Base-by-base conservation (phyloP, 2,329 filamentous ascomycete species). In the Fusarium pilosicola region DNA sequence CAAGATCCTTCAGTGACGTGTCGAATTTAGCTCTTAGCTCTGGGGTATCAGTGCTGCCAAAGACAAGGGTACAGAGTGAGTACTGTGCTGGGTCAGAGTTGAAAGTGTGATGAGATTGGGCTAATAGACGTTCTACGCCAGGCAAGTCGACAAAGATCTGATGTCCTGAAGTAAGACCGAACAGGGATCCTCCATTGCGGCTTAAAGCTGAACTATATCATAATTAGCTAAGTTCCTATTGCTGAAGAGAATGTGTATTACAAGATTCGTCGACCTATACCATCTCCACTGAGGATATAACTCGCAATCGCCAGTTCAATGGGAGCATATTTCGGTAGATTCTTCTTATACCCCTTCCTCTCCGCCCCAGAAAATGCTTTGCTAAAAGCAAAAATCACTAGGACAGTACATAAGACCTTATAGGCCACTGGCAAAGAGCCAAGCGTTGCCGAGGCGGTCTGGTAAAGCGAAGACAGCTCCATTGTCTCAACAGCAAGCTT, bases 161-260 rank as follows among this genome's bases (percentile, higher is more conserved):
- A 45, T 77, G 70, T 1, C 34, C 55, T 14, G 70, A 70, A 7
- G 75, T 77, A 17, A 76, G 30, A 12, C 72, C 74, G 26, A 76
- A 74, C 0, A 76, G 59, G 14, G 75, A 76, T n/a, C 75, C 73
- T 14, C 63, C 55, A 36, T 65, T 71, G 7, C 61, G 61, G 6
- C 73, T 61, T 7, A 64, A 42, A 30, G 41, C 38, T 9, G 67
- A 74, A 22, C 73, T 74, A 10, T 22, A 22, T 3, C 7, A 1
- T 2, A 7, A 3, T 73, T 12, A 73, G 52, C 22, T 4, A n/a
- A 36, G 17, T 41, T 22, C 14, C 5, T 13, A 11, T 10, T 24
- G 7, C 15, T 26, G 20, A 7, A 13, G 15, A 15, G 1, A 5
- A 26, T 20, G 8, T 13, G 3, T 6, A 14, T 54, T 49, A 75